Evolutionary conservation across 371 early-diverging fungal species (phyloP).

Genomic region (Massospora cicadina): DNA sequence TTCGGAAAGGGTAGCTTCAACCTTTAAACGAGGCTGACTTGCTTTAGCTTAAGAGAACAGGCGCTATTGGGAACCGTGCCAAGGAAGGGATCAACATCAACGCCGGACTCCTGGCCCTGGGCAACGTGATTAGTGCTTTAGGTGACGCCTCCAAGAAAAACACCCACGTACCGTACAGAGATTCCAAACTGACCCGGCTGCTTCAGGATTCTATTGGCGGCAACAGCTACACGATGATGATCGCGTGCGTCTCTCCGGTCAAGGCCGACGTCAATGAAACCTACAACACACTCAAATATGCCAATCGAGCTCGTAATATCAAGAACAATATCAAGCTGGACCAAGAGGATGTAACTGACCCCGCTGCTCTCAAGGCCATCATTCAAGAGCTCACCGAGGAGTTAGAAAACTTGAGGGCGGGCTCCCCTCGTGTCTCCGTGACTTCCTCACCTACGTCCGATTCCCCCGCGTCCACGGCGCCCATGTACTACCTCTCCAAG

Average conservation of each 20-base stretch:
- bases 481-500: neutral
- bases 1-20: conserved; percentile 41
- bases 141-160: conserved; percentile 57
- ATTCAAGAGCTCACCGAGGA: neutral
- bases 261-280: conserved; percentile 75
- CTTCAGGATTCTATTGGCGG: conserved; percentile 97
- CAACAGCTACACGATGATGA: conserved; percentile 74
- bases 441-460: neutral
- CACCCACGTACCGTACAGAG: conserved; percentile 85
- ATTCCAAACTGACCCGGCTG: conserved; percentile 94
- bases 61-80: conserved; percentile 82
- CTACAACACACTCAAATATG: conserved; percentile 80
- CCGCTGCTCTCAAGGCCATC: neutral
- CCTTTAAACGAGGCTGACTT: neutral
- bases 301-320: conserved; percentile 73
- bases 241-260: conserved; percentile 78
- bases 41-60: conserved; percentile 68
- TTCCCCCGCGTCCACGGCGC: neutral
- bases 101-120: conserved; percentile 86
- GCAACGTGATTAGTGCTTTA: conserved; percentile 97
- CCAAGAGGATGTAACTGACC: neutral
- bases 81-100: conserved; percentile 98
- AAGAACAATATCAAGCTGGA: neutral
- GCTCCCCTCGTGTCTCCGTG: neutral
- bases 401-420: neutral